These are phyloP conservation scores for Xylaria grammica DNA, from an alignment of 495 filamentous ascomycete genomes.

Conservation along the genomic window DNA sequence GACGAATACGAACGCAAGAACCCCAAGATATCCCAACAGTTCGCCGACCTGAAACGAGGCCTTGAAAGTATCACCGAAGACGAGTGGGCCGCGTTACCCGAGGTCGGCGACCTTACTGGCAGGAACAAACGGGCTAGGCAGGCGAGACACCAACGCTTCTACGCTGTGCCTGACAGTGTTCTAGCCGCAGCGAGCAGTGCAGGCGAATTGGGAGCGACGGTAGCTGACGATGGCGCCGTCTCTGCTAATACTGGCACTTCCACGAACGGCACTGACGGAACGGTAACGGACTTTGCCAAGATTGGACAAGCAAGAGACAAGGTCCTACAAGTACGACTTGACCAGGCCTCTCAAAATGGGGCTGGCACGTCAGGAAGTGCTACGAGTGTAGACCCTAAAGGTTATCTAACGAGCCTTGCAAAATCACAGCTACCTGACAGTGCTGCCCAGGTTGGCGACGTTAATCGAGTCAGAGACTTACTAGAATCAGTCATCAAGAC, in stretches of 20 bases:
- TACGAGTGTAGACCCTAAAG: conserved; percentile 92
- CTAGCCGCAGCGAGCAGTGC: conserved; percentile 83
- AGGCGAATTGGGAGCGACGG: conserved; percentile 80
- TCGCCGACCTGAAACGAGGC: conserved; percentile 91
- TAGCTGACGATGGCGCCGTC: conserved; percentile 74
- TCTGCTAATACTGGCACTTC: conserved; percentile 41
- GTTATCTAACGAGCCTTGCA: conserved; percentile 89
- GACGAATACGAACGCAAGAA: conserved; percentile 96
- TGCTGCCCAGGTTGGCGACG: conserved; percentile 86
- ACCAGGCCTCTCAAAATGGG: conserved; percentile 77
- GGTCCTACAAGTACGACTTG: conserved; percentile 86
- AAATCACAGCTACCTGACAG: conserved; percentile 78
- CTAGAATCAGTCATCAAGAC: conserved; percentile 94
- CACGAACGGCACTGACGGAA: conserved; percentile 67
- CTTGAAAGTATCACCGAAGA: conserved; percentile 89
- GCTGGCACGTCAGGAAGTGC: conserved; percentile 79
- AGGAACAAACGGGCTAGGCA: conserved; percentile 86
- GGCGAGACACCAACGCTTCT: conserved; percentile 83
- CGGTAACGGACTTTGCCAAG: conserved; percentile 97
- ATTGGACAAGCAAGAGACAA: conserved; percentile 95
- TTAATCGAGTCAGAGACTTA: conserved; percentile 92
- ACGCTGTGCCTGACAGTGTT: conserved; percentile 96
- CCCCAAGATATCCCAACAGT: conserved; percentile 98
- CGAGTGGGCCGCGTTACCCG: conserved; percentile 93
- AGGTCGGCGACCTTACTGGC: conserved; percentile 95